Evolutionary conservation across 352 stramenopile genomes (phyloP).

Genomic region (Hyaloperonospora brassicae): DNA sequence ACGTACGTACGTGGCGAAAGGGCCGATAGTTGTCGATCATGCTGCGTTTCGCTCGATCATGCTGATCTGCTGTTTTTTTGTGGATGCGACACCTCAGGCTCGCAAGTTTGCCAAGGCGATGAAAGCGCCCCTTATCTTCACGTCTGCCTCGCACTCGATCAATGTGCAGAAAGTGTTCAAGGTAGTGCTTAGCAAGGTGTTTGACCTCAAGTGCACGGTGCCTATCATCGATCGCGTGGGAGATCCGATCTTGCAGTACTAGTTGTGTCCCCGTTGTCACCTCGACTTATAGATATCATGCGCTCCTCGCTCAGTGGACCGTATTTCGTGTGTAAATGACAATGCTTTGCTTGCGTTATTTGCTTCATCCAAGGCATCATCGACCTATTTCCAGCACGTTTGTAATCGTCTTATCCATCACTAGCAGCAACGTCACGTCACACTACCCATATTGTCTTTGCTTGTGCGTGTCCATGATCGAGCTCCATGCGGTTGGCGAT

Average conservation of each 20-base stretch:
- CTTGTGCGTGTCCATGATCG: too few relatives aligned
- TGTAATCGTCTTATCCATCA: conserved; percentile 1
- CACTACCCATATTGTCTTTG: too few relatives aligned
- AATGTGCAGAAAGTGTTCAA: conserved; percentile 96
- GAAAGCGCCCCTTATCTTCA: conserved; percentile 92
- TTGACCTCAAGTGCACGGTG: conserved; percentile 91
- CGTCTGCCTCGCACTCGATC: conserved; percentile 89
- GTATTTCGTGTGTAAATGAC: conserved; percentile 6
- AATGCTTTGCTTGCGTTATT: conserved; percentile 7
- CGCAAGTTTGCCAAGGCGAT: conserved; percentile 93
- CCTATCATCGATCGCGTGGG: conserved; percentile 87
- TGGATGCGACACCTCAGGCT: conserved; percentile 34
- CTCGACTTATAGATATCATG: conserved; percentile 9
- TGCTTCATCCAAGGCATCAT: background rate
- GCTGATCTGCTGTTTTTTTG: background rate
- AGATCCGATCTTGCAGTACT: conserved; percentile 89
- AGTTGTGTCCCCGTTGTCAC: conserved; percentile 9
- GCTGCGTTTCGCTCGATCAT: background rate
- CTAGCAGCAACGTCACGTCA: background rate
- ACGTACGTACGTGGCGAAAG: conserved; percentile 36
- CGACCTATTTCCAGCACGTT: background rate
- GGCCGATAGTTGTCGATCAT: background rate
- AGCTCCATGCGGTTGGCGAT: too few relatives aligned
- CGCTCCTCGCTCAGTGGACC: conserved; percentile 3
- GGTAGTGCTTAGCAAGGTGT: conserved; percentile 90